phyloP scores from a whole-genome alignment of 129 eudicot genomes.

The Scalesia atractyloides region DNA sequence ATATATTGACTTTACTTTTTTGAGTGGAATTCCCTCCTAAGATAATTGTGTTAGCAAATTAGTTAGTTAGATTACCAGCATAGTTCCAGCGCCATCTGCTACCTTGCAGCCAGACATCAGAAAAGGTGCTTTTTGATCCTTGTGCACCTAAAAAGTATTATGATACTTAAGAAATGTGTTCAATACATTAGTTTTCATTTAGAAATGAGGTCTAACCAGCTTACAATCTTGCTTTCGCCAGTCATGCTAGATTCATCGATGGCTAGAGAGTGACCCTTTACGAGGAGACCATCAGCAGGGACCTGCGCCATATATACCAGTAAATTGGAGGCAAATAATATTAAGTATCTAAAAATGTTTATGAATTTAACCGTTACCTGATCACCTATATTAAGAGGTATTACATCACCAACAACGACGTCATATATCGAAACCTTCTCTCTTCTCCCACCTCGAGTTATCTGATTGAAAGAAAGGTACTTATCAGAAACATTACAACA shows the following conservation, averaged over 20 bases:
- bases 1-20: too few relatives aligned
- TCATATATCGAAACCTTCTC: slow-evolving; percentile 73
- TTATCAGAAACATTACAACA: too few relatives aligned
- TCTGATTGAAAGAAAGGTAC: too few relatives aligned
- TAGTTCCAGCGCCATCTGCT: slow-evolving; percentile 97
- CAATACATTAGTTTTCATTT: background rate
- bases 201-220: slow-evolving; percentile 2
- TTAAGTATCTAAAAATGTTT: background rate
- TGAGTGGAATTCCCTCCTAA: too few relatives aligned
- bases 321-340: background rate
- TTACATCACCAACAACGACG: slow-evolving; percentile 86
- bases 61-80: slow-evolving; percentile 74
- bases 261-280: slow-evolving; percentile 83
- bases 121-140: slow-evolving; percentile 79
- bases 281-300: slow-evolving; percentile 87
- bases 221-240: slow-evolving; percentile 92
- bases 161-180: too few relatives aligned
- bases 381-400: slow-evolving; percentile 92
- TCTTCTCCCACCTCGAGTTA: slow-evolving; percentile 73
- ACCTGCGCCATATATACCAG: slow-evolving; percentile 51
- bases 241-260: slow-evolving; percentile 99
- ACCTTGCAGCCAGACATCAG: slow-evolving; percentile 98
- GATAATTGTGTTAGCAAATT: too few relatives aligned
- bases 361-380: slow-evolving; percentile 51
- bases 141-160: slow-evolving; percentile 51